Percentiles rank a stretch among this genome's conserved stretches.
Conservation (phyloP, 371 early-diverging fungal species). For the Mycotypha africana region DNA sequence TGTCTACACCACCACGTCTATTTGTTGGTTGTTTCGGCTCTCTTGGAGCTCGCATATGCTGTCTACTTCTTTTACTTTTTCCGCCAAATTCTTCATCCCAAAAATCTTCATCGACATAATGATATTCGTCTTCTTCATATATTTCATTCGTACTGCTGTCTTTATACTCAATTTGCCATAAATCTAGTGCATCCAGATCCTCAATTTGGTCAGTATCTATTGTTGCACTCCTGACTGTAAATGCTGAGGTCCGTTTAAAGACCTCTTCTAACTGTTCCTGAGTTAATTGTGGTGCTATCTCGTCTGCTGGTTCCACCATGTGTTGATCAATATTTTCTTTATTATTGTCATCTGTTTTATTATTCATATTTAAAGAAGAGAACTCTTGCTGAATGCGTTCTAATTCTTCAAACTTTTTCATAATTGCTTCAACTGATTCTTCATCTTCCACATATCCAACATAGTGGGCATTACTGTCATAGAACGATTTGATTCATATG, state of each 20-base stretch:
- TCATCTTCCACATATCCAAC: constrained; percentile 95
- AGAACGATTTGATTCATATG: not conserved
- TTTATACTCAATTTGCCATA: constrained; percentile 71
- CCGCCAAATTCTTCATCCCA: constrained; percentile 79
- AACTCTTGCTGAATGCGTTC: constrained; percentile 82
- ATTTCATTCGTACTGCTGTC: constrained; percentile 63
- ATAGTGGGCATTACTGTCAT: constrained; percentile 75
- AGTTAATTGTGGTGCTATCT: constrained; percentile 45
- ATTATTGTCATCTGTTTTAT: not conserved
- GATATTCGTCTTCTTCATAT: constrained; percentile 79
- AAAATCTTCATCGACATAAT: constrained; percentile 79
- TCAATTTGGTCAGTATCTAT: constrained; percentile 54
- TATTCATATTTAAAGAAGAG: constrained; percentile 30
- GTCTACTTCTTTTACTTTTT: constrained; percentile 17
- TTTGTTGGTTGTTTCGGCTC: constrained; percentile 29
- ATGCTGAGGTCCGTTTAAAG: constrained; percentile 82
- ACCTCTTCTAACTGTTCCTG: constrained; percentile 84
- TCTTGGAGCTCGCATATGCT: constrained; percentile 21
- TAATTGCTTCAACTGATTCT: constrained; percentile 92
- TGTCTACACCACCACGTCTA: constrained; percentile 35
- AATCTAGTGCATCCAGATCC: constrained; percentile 69
- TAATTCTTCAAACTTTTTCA: constrained; percentile 95
- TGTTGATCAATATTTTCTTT: not conserved
- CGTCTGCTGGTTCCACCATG: not conserved
- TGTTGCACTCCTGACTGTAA: constrained; percentile 76